Evolutionary conservation across 2,329 filamentous ascomycete genomes (phyloP), one percentile per base, ranked within the genome.

Genomic region (Hortaea werneckii): DNA sequence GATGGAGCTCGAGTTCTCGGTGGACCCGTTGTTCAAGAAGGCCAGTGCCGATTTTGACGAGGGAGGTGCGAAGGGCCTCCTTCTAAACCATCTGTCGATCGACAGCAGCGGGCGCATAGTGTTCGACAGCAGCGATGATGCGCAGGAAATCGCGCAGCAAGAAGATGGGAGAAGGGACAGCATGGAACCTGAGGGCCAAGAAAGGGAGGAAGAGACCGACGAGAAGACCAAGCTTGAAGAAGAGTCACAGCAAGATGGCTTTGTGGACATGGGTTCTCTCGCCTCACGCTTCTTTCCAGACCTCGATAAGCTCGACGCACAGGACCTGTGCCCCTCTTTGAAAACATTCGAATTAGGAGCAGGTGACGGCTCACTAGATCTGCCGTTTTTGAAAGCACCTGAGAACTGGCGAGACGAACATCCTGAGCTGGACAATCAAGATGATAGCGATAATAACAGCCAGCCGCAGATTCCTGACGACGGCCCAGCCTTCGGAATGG

Each of bases 1-100:
- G 67, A 89, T 98, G 59, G 92, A 98, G 58, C 76, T 96, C 38
- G 92, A 98, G 60, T 95, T 98, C 54, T 82, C 89, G 0, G 90
- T 98, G 5, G 92, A 98, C 61, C 92, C 92, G 2, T 70, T 98
- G n/a, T 98, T 98, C 77, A 98, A 98, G 63, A 98, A 98, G 62
- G 90, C 90, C 0, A 94, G 90, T 5, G 92, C 92, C 38, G 92
- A 98, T 69, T 98, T 98, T 55, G 92, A 98, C 62, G 92, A 98
- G 69, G 92, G 92, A 13, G 92, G 92, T 46, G 92, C 92, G 46
- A 98, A 96, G 67, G 92, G 92, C 13, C 74, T 98, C 37, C 74
- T 98, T 13, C 76, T 98, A 29, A 98, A 98, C 61, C 90, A 98
- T 66, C 74, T 98, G n/a, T 87, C 90, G 61, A 95, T 98, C 53